Base-by-base conservation (phyloP, 495 filamentous ascomycete genomes). In the Podospora pseudoanserina region DNA sequence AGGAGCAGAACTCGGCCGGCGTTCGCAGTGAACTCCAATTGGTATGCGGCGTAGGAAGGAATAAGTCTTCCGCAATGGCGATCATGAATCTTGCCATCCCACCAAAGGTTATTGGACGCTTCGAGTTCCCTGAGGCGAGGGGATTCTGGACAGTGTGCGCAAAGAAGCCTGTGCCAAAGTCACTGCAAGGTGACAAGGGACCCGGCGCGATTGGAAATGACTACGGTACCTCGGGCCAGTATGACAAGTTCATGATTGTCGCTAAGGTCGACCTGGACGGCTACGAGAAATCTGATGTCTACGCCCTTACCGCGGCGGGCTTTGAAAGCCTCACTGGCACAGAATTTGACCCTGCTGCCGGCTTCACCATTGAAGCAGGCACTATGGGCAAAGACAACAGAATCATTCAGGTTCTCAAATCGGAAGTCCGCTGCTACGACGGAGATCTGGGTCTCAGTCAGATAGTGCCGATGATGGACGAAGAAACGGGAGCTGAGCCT, bases 261-360 rank as follows among this genome's bases (percentile, higher is more conserved):
- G 90, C 88, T 56, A 89, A 89, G 75, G 78, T 80, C 2, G 82
- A 82, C 23, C 77, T 86, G 28, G 82, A 85, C 65, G 82, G 81
- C 5, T 85, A 81, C 55, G 84, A 88, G 65, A 85, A 84, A 19
- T 86, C 87, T 5, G 81, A 84, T 55, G 84, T 86, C n/a, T 90
- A 91, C 70, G 80, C 82, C 26, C 74, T 91, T 53, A 89, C 86
- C 1, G 79, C 84, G 5, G 85, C 85, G 23, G 85, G 84, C 6
- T 86, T 93, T 69, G 88, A 90, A 76, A 86, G 88, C 32, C 79
- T 89, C 2, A 81, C 79, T 1, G 89, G 85, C 26, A 89, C 92
- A 0, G 95, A 98, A 63, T 97, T 97, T 75, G 96, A 98, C 67
- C 86, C 89, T 5, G 94, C 94, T 70, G 90, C 88, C 63, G 93